phyloP scores from a whole-genome alignment of 2,329 filamentous ascomycete genomes.

The Botrytis paeoniae region DNA sequence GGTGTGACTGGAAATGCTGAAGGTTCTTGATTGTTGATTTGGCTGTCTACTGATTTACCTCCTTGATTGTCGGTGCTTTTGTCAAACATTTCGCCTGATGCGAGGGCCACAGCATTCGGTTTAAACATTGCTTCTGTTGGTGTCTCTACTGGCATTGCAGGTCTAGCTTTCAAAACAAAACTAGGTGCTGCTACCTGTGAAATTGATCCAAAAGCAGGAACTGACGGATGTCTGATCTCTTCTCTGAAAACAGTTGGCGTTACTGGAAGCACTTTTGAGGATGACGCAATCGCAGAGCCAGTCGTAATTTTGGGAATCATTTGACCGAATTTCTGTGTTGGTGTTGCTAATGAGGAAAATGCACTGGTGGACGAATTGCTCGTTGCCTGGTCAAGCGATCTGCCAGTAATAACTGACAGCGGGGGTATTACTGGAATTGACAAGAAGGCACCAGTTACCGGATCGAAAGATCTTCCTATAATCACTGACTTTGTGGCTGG shows the following conservation, averaged over 20 bases:
- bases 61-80: not conserved
- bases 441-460: not conserved
- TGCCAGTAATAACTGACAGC: not conserved
- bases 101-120: not conserved
- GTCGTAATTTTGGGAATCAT: not conserved
- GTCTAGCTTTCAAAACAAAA: not conserved
- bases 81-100: not conserved
- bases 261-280: not conserved
- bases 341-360: not conserved
- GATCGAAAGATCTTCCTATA: not conserved
- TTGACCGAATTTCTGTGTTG: not conserved
- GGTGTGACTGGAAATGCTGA: not conserved
- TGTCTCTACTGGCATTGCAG: not conserved
- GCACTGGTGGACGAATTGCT: not conserved
- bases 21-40: not conserved
- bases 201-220: not conserved
- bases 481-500: not conserved
- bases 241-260: not conserved
- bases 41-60: not conserved
- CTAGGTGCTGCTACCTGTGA: not conserved
- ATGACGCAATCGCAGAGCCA: not conserved
- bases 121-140: not conserved
- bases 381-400: not conserved
- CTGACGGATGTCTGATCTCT: not conserved
- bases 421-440: not conserved